Conservation (phyloP, 2,329 filamentous ascomycete species). For the Penicillium sp. region DNA sequence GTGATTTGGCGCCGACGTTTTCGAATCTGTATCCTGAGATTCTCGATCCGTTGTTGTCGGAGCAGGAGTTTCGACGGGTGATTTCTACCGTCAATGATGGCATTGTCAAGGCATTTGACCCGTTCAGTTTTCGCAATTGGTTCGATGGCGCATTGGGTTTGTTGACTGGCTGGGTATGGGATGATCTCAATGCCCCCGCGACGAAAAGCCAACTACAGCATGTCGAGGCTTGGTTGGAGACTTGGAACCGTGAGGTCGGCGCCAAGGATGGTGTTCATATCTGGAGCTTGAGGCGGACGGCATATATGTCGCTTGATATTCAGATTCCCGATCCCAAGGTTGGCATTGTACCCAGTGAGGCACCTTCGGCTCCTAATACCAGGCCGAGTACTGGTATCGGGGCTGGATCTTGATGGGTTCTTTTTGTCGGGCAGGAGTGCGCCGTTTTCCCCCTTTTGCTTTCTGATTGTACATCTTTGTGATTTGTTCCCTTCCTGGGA, state of each 20-base stretch:
- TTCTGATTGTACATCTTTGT: constrained; percentile 22
- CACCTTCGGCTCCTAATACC: constrained; percentile 35
- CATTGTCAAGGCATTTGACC: constrained; percentile 74
- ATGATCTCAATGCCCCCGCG: constrained; percentile 76
- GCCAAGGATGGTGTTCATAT: constrained; percentile 66
- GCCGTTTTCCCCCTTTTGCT: not conserved
- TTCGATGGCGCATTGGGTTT: constrained; percentile 77
- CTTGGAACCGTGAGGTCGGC: constrained; percentile 74
- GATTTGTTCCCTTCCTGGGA: constrained; percentile 19
- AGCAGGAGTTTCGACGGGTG: constrained; percentile 80
- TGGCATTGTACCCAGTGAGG: constrained; percentile 44
- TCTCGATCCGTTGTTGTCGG: constrained; percentile 78
- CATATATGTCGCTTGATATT: constrained; percentile 70
- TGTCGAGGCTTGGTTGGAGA: constrained; percentile 78
- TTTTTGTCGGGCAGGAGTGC: not conserved
- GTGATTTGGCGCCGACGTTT: constrained; percentile 88
- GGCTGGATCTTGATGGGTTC: constrained; percentile 15
- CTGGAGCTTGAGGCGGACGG: constrained; percentile 75
- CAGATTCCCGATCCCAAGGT: constrained; percentile 54
- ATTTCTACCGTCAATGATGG: constrained; percentile 80
- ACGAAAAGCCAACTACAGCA: constrained; percentile 69
- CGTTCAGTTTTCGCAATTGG: constrained; percentile 73
- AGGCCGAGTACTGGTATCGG: constrained; percentile 37
- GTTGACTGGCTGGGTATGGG: constrained; percentile 90
- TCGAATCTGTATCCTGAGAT: constrained; percentile 97